phyloP scores from a whole-genome alignment of 1,139 yeast species.

The Candida sojae region DNA sequence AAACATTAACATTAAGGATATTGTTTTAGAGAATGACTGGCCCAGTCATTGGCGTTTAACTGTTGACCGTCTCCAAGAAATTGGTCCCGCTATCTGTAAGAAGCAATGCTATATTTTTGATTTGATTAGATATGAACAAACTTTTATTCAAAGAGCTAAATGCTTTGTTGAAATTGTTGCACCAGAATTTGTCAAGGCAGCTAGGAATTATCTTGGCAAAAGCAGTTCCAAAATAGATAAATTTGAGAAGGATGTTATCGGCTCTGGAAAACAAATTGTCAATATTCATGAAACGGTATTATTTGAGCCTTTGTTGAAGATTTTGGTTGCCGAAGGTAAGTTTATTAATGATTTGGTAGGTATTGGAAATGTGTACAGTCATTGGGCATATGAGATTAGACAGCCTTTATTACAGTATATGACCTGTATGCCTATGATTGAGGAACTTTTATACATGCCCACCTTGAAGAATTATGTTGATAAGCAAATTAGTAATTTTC shows the following conservation, averaged over 20 bases:
- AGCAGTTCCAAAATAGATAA: conserved; percentile 26
- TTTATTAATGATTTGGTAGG: conserved; percentile 52
- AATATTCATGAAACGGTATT: conserved; percentile 57
- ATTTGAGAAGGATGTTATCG: conserved; percentile 62
- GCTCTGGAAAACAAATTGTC: conserved; percentile 62
- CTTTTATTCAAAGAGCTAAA: conserved; percentile 68
- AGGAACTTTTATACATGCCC: conserved; percentile 40
- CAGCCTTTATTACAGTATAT: conserved; percentile 63
- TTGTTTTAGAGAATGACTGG: conserved; percentile 61
- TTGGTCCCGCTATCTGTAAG: conserved; percentile 58
- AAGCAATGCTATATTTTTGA: conserved; percentile 81
- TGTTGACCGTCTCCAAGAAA: conserved; percentile 53
- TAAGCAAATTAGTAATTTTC: conserved; percentile 39
- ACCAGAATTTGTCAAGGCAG: conserved; percentile 48
- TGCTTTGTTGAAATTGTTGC: conserved; percentile 58
- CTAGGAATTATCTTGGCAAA: conserved; percentile 37
- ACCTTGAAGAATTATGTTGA: conserved; percentile 56
- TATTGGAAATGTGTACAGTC: conserved; percentile 62
- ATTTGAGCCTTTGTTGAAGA: conserved; percentile 51
- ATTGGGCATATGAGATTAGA: conserved; percentile 56
- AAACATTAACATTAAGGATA: conserved; percentile 37
- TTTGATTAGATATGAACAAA: conserved; percentile 70
- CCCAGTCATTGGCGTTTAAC: conserved; percentile 72
- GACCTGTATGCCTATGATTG: conserved; percentile 38
- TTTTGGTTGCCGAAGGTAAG: conserved; percentile 55